These are phyloP conservation scores for Aureobasidium leucospermi DNA, from an alignment of 2,329 filamentous ascomycete genomes.

Conservation along the genomic window DNA sequence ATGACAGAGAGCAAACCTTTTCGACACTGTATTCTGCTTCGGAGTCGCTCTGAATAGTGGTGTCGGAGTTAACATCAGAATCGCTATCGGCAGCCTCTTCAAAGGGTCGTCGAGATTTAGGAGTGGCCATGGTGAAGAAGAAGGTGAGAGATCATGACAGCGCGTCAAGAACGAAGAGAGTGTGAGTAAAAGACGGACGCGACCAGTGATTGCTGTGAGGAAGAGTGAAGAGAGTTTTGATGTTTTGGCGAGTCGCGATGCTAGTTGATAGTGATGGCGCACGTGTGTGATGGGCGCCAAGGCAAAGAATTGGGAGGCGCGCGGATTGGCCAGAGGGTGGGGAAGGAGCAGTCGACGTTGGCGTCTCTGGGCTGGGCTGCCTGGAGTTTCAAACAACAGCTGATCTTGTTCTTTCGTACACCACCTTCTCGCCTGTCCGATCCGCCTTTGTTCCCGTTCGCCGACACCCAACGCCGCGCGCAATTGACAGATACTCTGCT, in stretches of 20 bases:
- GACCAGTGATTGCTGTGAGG: background rate
- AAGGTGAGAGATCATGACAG: background rate
- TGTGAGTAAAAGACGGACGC: background rate
- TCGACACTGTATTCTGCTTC: conserved; percentile 26
- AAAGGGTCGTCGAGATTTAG: background rate
- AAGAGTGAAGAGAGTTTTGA: background rate
- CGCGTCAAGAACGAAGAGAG: background rate
- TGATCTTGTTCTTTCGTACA: background rate
- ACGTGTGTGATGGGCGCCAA: background rate
- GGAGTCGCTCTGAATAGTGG: conserved; percentile 18
- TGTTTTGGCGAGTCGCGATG: background rate
- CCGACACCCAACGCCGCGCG: background rate
- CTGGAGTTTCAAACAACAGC: conserved; percentile 10
- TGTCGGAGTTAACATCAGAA: conserved; percentile 10
- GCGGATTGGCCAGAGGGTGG: background rate
- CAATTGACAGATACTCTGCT: background rate
- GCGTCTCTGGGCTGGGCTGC: background rate
- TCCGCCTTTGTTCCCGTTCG: background rate
- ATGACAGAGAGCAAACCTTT: background rate
- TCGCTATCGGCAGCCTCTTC: conserved; percentile 9
- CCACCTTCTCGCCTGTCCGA: background rate
- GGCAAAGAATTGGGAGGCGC: background rate
- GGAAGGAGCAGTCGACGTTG: conserved; percentile 3
- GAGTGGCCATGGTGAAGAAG: background rate
- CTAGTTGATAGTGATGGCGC: background rate